Evolutionary conservation across 2,329 filamentous ascomycete genomes (phyloP).

Genomic region (Nemania sp.): DNA sequence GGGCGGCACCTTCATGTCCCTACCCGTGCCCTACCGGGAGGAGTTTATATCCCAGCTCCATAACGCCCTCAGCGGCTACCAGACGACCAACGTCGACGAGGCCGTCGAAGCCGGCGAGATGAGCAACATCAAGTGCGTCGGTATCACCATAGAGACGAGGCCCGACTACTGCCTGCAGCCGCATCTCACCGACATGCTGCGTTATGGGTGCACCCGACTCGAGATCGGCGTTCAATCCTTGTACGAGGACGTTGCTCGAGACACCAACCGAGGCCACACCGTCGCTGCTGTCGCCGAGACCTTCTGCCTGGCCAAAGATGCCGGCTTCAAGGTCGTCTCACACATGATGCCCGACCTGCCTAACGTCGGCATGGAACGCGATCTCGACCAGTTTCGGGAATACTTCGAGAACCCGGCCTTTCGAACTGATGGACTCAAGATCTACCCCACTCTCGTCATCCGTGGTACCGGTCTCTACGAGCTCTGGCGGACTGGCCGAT

Average conservation of each 20-base stretch:
- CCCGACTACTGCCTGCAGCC: conserved; percentile 96
- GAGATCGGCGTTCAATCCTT: conserved; percentile 96
- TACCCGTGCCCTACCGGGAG: conserved; percentile 86
- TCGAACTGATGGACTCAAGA: conserved; percentile 94
- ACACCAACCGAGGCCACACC: conserved; percentile 96
- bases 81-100: conserved; percentile 92
- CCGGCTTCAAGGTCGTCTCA: conserved; percentile 97
- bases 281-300: conserved; percentile 95
- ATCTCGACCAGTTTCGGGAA: conserved; percentile 94
- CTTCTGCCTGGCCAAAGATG: conserved; percentile 95
- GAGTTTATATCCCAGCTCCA: conserved; percentile 95
- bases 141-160: conserved; percentile 96
- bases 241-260: conserved; percentile 97
- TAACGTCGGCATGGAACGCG: conserved; percentile 97
- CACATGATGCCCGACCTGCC: conserved; percentile 99
- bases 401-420: conserved; percentile 98
- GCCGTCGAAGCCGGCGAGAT: conserved; percentile 92
- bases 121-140: conserved; percentile 97
- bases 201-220: conserved; percentile 94
- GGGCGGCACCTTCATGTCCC: conserved; percentile 98
- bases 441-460: conserved; percentile 97
- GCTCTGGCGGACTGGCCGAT: conserved; percentile 93
- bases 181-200: conserved; percentile 93
- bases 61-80: conserved; percentile 95
- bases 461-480: conserved; percentile 96